phyloP scores from a whole-genome alignment of 345 rosid genomes.

The Dipteronia sinensis region DNA sequence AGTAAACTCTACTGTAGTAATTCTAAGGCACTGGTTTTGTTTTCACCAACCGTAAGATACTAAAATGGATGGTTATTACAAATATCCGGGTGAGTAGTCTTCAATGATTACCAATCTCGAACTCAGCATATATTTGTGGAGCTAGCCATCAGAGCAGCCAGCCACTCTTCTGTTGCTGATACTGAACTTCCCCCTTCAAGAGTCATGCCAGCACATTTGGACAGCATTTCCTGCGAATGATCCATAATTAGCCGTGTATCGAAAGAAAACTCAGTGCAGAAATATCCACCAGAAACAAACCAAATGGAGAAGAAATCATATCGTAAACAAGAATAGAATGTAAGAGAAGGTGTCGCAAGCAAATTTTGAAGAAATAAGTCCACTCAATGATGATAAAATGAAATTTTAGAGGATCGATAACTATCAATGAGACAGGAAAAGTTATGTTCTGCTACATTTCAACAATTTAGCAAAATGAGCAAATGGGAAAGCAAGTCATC shows the following conservation, averaged over 20 bases:
- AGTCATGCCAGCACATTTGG: conserved; percentile 29
- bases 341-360: neutral
- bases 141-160: conserved; percentile 22
- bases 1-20: neutral
- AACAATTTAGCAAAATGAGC: too few relatives aligned
- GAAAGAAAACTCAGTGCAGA: neutral
- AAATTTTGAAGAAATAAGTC: neutral
- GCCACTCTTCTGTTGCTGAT: conserved; percentile 15
- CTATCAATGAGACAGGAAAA: too few relatives aligned
- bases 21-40: neutral
- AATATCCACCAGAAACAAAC: neutral
- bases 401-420: too few relatives aligned
- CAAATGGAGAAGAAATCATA: neutral
- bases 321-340: neutral
- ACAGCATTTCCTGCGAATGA: conserved; percentile 28
- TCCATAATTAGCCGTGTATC: neutral
- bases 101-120: neutral
- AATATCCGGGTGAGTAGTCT: neutral
- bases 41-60: neutral
- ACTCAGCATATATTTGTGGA: conserved; percentile 8
- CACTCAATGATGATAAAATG: neutral
- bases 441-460: too few relatives aligned
- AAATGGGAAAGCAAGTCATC: too few relatives aligned
- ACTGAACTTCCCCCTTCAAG: conserved; percentile 28
- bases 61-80: neutral